Evolutionary conservation across 495 filamentous ascomycete species (phyloP).

Genomic region (Penicillium canescens): DNA sequence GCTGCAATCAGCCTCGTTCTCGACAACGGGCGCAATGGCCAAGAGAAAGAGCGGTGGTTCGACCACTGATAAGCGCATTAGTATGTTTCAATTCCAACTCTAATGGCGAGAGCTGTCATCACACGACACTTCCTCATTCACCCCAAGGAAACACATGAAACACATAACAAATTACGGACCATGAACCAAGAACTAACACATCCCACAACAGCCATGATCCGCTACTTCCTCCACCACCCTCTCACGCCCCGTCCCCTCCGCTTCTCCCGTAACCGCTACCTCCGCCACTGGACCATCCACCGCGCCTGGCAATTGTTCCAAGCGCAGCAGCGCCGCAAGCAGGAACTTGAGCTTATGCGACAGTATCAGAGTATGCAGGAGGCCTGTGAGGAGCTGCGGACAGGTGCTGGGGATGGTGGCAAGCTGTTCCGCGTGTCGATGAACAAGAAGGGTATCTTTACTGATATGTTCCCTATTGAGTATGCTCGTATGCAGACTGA

Average conservation of each 20-base stretch:
- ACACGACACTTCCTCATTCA: not conserved
- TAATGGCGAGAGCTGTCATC: not conserved
- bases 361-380: conserved; percentile 77
- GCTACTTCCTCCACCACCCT: conserved; percentile 66
- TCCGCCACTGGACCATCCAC: conserved; percentile 99
- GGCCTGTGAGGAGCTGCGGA: conserved; percentile 80
- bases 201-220: conserved; percentile 52
- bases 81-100: conserved; percentile 35
- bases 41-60: conserved; percentile 31
- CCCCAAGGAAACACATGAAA: not conserved
- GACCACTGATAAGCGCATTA: conserved; percentile 44
- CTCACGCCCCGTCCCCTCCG: conserved; percentile 75
- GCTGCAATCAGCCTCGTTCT: conserved; percentile 41
- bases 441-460: conserved; percentile 78
- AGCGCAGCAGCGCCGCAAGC: conserved; percentile 57
- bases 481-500: conserved; percentile 84
- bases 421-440: conserved; percentile 81
- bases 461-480: conserved; percentile 74
- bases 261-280: conserved; percentile 80
- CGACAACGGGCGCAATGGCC: conserved; percentile 39
- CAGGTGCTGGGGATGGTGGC: conserved; percentile 69
- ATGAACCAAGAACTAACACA: conserved; percentile 3
- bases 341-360: conserved; percentile 64
- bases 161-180: not conserved
- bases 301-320: conserved; percentile 83